These are phyloP conservation scores for Colletotrichum camelliae DNA, from an alignment of 2,329 filamentous ascomycete genomes.

Conservation along the genomic window DNA sequence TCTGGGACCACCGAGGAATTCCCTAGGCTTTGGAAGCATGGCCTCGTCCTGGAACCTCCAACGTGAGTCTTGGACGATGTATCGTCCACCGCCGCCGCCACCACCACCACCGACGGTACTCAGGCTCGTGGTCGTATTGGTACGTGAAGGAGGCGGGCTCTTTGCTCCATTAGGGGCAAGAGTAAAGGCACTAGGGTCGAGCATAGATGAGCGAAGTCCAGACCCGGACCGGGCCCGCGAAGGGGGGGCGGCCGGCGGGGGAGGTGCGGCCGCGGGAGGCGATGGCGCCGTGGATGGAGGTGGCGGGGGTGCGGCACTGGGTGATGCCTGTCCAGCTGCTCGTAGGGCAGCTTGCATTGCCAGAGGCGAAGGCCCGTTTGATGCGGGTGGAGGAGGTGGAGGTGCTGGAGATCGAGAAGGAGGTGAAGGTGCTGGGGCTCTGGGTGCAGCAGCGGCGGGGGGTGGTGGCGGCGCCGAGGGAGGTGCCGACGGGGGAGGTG, in stretches of 20 bases:
- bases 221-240: slow-evolving; percentile 46
- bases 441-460: slow-evolving; percentile 43
- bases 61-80: slow-evolving; percentile 75
- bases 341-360: slow-evolving; percentile 50
- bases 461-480: slow-evolving; percentile 45
- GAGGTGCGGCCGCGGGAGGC: slow-evolving; percentile 42
- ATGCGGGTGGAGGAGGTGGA: slow-evolving; percentile 38
- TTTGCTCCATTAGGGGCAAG: slow-evolving; percentile 68
- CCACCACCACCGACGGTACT: slow-evolving; percentile 5
- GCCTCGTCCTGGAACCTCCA: slow-evolving; percentile 89
- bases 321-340: slow-evolving; percentile 46
- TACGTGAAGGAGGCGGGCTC: slow-evolving; percentile 50
- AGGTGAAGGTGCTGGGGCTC: slow-evolving; percentile 40
- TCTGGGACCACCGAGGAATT: slow-evolving; percentile 76
- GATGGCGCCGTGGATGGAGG: slow-evolving; percentile 43
- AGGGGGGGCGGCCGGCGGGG: slow-evolving; percentile 34
- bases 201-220: slow-evolving; percentile 63
- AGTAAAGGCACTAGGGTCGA: slow-evolving; percentile 81
- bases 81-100: slow-evolving; percentile 38
- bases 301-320: slow-evolving; percentile 40
- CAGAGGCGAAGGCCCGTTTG: slow-evolving; percentile 39
- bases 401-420: slow-evolving; percentile 39
- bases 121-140: slow-evolving; percentile 28
- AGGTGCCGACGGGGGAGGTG: slow-evolving; percentile 47
- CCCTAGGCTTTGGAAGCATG: slow-evolving; percentile 82